phyloP scores from a whole-genome alignment of 148 eudicot genomes.

The Silene conica region DNA sequence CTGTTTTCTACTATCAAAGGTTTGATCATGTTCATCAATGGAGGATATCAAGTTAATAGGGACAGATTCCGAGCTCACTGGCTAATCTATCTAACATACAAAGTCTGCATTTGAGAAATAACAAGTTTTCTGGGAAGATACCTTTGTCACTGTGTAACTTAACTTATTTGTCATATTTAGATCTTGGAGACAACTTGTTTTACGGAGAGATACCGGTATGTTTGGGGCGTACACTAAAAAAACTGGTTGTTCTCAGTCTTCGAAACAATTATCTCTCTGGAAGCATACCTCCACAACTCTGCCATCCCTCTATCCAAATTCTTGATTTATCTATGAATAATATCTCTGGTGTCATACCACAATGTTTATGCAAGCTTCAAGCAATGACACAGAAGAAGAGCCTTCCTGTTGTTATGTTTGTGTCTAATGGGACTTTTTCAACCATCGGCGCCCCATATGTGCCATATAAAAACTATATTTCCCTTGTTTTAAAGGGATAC shows the following conservation, averaged over 20 bases:
- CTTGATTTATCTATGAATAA: slow-evolving; percentile 22
- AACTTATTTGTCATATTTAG: slow-evolving; percentile 8
- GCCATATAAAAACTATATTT: slow-evolving; percentile 15
- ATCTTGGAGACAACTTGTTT: slow-evolving; percentile 23
- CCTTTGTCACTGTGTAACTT: slow-evolving; percentile 7
- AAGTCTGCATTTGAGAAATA: slow-evolving; percentile 18
- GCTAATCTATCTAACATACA: neutral
- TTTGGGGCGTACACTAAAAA: slow-evolving; percentile 2
- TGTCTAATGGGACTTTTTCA: neutral
- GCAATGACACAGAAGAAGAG: slow-evolving; percentile 19
- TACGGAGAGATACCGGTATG: slow-evolving; percentile 17
- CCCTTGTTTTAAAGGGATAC: slow-evolving; percentile 23
- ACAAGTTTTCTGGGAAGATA: slow-evolving; percentile 18
- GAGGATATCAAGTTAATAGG: too few species aligned
- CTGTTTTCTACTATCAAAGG: too few species aligned
- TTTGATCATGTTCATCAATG: too few species aligned
- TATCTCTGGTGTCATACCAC: slow-evolving; percentile 15
- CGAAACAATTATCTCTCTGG: slow-evolving; percentile 19
- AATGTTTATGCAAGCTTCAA: slow-evolving; percentile 17
- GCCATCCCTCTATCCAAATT: slow-evolving; percentile 20
- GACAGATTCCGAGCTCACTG: slow-evolving; percentile 15
- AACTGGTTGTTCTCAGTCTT: slow-evolving; percentile 17
- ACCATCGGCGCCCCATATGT: slow-evolving; percentile 13
- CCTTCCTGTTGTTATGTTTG: neutral
- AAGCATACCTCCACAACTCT: slow-evolving; percentile 14